Evolutionary conservation across 805 yeast genomes (phyloP).

Genomic region (Wickerhamiella kurtzmanii): DNA sequence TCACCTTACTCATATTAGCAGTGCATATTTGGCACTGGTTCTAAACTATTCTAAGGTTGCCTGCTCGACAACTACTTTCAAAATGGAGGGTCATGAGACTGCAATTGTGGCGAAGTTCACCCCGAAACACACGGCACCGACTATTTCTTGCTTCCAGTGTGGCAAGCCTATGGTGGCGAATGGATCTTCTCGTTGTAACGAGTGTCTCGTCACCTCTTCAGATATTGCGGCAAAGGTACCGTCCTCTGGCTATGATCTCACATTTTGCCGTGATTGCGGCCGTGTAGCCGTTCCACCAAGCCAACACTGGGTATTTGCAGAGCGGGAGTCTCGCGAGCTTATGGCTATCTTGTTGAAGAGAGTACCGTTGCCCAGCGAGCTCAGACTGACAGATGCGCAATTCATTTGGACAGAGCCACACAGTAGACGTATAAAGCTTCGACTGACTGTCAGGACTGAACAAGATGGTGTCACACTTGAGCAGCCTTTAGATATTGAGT

Average conservation of each 20-base stretch:
- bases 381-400: constrained; percentile 80
- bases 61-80: no score
- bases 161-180: constrained; percentile 94
- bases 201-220: constrained; percentile 80
- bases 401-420: constrained; percentile 99
- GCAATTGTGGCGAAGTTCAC: constrained; percentile 20
- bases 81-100: constrained; percentile 1
- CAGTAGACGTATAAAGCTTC: constrained; percentile 83
- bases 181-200: constrained; percentile 88
- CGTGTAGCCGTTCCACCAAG: constrained; percentile 83
- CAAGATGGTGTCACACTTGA: constrained; percentile 85
- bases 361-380: constrained; percentile 64
- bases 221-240: constrained; percentile 88
- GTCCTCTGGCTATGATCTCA: constrained; percentile 53
- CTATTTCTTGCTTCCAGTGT: constrained; percentile 90
- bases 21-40: not conserved
- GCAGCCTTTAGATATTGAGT: constrained; percentile 90
- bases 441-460: constrained; percentile 91
- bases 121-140: constrained; percentile 40
- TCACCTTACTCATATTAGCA: not conserved
- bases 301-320: constrained; percentile 74
- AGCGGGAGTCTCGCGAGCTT: constrained; percentile 76
- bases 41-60: not conserved
- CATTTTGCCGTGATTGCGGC: constrained; percentile 94
- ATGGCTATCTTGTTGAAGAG: constrained; percentile 76